A percentile compares a stretch with the other conserved stretches of the same genome.
Evolutionary conservation across 805 yeast species (phyloP).

Genomic region (Middelhovenomyces tepae): DNA sequence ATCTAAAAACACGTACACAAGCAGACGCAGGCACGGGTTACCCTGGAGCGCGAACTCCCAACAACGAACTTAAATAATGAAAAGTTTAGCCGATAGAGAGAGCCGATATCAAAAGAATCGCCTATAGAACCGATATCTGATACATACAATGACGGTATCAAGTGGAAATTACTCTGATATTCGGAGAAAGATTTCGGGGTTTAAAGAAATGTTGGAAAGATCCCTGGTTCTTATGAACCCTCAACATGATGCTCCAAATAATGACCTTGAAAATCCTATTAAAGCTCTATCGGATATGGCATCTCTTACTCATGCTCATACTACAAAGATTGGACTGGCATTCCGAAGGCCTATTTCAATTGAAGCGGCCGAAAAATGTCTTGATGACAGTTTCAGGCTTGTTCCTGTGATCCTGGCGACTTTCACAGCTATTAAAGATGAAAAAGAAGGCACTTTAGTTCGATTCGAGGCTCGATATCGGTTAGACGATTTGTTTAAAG

Average conservation of each 20-base stretch:
- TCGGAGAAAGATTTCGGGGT: conserved; percentile 1
- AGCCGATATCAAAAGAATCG: no score
- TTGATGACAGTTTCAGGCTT: conserved; percentile 38
- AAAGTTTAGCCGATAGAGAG: no score
- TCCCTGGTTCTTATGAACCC: conserved; percentile 2
- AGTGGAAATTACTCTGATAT: background rate
- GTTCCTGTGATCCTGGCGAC: conserved; percentile 40
- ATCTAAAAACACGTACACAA: no score
- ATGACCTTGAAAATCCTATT: conserved; percentile 34
- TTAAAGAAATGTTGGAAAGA: conserved; percentile 1
- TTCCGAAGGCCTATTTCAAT: conserved; percentile 50
- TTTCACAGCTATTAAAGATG: conserved; percentile 33
- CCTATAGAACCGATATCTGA: no score
- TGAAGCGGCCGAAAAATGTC: conserved; percentile 41
- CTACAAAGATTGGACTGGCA: conserved; percentile 66
- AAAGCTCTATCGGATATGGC: conserved; percentile 52
- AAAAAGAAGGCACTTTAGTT: conserved; percentile 23
- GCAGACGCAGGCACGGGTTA: background rate
- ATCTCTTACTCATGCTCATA: conserved; percentile 58
- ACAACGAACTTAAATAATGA: background rate
- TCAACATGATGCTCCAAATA: background rate
- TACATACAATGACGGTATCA: background rate
- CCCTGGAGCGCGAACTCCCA: background rate
- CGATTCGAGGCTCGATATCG: conserved; percentile 15
- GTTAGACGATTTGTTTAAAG: conserved; percentile 18